Evolutionary conservation across 768 basidiomycete species (phyloP).

Genomic region (Panaeolus papilionaceus): DNA sequence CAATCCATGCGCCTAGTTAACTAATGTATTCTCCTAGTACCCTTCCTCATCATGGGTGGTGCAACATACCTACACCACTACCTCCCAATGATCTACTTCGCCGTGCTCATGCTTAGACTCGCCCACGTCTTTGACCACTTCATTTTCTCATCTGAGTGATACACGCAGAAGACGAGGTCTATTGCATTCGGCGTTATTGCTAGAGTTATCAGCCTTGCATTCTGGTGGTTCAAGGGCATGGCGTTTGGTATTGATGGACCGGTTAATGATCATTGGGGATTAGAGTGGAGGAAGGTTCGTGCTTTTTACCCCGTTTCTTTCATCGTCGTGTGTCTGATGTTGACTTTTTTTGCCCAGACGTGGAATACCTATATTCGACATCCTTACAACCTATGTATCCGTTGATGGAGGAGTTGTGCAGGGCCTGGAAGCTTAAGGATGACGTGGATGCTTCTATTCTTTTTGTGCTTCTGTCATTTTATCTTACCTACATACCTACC

Average conservation of each 20-base stretch:
- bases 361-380: slow-evolving; percentile 38
- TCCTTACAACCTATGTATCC: not conserved
- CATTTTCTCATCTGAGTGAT: slow-evolving; percentile 70
- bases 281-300: slow-evolving; percentile 75
- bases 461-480: not conserved
- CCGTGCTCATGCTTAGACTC: no score
- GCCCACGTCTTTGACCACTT: no score
- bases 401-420: no score
- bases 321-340: not conserved
- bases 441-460: not conserved
- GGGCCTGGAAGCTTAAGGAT: not conserved
- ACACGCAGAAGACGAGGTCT: slow-evolving; percentile 67
- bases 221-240: slow-evolving; percentile 94
- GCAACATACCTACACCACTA: no score
- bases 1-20: not conserved
- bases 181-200: slow-evolving; percentile 73
- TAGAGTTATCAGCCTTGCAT: slow-evolving; percentile 66
- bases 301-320: slow-evolving; percentile 2
- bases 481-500: not conserved
- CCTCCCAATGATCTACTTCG: no score
- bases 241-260: slow-evolving; percentile 95
- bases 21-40: slow-evolving; percentile 55
- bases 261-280: slow-evolving; percentile 77
- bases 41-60: slow-evolving; percentile 97
- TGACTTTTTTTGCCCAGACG: slow-evolving; percentile 24